phyloP scores from a whole-genome alignment of 164 flowering plant species.

The Aristolochia fimbriata region DNA sequence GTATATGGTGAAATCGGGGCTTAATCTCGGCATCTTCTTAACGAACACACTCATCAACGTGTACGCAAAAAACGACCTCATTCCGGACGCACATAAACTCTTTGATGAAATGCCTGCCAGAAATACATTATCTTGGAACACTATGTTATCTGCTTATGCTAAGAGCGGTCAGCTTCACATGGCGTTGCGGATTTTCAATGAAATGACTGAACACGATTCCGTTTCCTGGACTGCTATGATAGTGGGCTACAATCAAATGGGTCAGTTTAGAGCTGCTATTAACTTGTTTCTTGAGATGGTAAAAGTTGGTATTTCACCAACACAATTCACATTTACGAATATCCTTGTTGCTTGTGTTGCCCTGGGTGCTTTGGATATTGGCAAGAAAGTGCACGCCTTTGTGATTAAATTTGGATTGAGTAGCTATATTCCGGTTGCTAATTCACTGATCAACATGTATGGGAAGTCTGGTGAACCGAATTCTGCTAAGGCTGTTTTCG shows the following conservation, averaged over 20 bases:
- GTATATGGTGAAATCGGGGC: slow-evolving; percentile 44
- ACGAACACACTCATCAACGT: slow-evolving; percentile 58
- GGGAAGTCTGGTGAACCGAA: slow-evolving; percentile 51
- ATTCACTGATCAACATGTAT: slow-evolving; percentile 84
- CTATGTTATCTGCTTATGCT: slow-evolving; percentile 50
- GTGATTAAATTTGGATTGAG: slow-evolving; percentile 55
- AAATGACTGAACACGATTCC: slow-evolving; percentile 59
- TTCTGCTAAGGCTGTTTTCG: slow-evolving; percentile 47
- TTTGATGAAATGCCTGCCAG: slow-evolving; percentile 25
- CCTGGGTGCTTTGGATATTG: slow-evolving; percentile 32
- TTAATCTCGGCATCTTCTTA: slow-evolving; percentile 41
- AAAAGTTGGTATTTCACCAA: slow-evolving; percentile 26
- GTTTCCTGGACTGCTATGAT: slow-evolving; percentile 85
- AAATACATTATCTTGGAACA: slow-evolving; percentile 25
- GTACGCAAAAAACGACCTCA: slow-evolving; percentile 44
- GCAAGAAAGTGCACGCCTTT: slow-evolving; percentile 64
- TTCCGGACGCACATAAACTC: slow-evolving; percentile 15
- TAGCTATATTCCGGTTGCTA: slow-evolving; percentile 47
- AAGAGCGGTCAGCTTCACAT: slow-evolving; percentile 36
- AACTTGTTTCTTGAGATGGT: slow-evolving; percentile 54
- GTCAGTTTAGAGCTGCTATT: slow-evolving; percentile 35
- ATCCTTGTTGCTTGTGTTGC: slow-evolving; percentile 64
- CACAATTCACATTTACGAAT: slow-evolving; percentile 62
- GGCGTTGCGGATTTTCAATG: slow-evolving; percentile 32
- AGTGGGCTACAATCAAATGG: slow-evolving; percentile 56